Base-by-base conservation (phyloP, 441 rosid species). In the Erodium moschatum region DNA sequence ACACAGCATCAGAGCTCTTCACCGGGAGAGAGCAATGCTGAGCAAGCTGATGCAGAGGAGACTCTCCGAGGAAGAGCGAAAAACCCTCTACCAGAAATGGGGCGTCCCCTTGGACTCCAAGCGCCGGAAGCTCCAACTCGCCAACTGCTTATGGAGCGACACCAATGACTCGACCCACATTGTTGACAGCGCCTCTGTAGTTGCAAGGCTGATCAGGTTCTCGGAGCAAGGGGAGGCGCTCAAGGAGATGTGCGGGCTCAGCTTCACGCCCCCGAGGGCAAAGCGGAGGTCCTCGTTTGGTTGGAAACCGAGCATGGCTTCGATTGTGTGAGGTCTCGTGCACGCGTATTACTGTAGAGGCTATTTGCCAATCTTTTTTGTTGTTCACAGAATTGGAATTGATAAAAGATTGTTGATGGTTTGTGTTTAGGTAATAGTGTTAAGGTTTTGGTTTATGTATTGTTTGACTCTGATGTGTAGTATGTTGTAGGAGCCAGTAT, bases 211-310 rank as follows among this genome's bases (percentile, higher is more conserved):
- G 64, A 79, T 89, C 67, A 85, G 85, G 65, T 86, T 87, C 73
- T 69, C 79, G 56, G 95, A 82, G 74, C 87, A 82, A 54, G 86
- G 83, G 72, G 78, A 84, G 71, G 80, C 87, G 5, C 80, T 86
- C 70, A 88, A 82, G 76, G 92, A 87, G 75, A 84, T 89, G 89
- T 87, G 79, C 64, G 92, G 97, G 19, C 91, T 89, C 70, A 89
- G 83, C 77, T 84, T 89, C 44, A 74, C 90, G 11, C 91, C 94
- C 12, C 76, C 72, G 48, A 70, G 46, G 33, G 72, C 67, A 18
- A 64, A 65, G 69, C 80, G 76, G 76, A 40, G 75, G 76, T 76
- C 66, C 74, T 24, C 27, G 27, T 19, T 78, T 75, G 31, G 60
- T 81, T 89, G 48, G 48, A 42, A 42, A 42, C 48, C 48, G 48